Conservation (phyloP, 2,329 filamentous ascomycete genomes). For the Sporothrix schenckii region DNA sequence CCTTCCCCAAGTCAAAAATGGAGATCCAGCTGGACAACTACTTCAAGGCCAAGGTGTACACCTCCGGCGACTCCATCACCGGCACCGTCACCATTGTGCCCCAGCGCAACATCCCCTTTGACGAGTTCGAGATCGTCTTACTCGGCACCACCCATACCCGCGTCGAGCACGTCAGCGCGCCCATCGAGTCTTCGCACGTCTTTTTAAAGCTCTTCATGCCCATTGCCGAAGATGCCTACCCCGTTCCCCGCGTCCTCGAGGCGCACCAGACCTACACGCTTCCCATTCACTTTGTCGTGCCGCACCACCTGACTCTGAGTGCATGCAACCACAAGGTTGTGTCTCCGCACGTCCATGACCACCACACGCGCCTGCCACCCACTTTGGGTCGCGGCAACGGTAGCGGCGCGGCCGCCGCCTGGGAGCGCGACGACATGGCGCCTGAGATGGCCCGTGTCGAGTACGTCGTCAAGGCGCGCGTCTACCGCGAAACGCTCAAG, state of each 20-base stretch:
- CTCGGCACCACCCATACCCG: conserved; percentile 55
- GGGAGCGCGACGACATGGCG: conserved; percentile 58
- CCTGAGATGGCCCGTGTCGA: conserved; percentile 59
- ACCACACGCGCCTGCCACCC: conserved; percentile 59
- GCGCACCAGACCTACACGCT: conserved; percentile 54
- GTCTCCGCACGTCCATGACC: conserved; percentile 52
- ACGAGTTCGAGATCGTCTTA: conserved; percentile 57
- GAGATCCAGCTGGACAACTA: conserved; percentile 57
- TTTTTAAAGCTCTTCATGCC: conserved; percentile 63
- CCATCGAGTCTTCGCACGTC: conserved; percentile 53
- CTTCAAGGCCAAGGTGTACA: conserved; percentile 60
- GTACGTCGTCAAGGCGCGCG: conserved; percentile 56
- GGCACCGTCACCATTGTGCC: conserved; percentile 54
- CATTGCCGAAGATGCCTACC: conserved; percentile 52
- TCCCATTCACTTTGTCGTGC: conserved; percentile 63
- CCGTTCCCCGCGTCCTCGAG: conserved; percentile 52
- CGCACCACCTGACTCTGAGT: conserved; percentile 59
- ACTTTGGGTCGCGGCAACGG: conserved; percentile 44
- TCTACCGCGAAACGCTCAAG: conserved; percentile 39
- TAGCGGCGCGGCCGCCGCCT: conserved; percentile 41
- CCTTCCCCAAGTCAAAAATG: conserved; percentile 45
- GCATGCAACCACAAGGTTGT: conserved; percentile 57
- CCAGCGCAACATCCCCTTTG: conserved; percentile 53
- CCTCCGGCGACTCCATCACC: conserved; percentile 55
- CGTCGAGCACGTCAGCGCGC: conserved; percentile 55